Percentiles rank a stretch among this genome's conserved stretches.
phyloP scores from a whole-genome alignment of 805 yeast genomes.

The Starmerella bombi region DNA sequence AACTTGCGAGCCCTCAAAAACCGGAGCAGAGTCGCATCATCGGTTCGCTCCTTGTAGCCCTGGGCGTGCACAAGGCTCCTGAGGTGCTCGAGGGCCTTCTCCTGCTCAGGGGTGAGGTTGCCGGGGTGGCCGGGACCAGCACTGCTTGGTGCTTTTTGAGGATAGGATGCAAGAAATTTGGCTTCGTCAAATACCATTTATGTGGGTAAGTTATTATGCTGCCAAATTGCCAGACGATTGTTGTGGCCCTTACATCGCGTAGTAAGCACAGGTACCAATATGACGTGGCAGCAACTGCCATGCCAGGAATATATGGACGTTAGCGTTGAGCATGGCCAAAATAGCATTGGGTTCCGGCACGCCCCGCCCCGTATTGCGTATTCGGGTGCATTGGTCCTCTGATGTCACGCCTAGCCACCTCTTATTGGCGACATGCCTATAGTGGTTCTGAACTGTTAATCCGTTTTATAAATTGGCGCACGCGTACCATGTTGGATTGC shows the following conservation, averaged over 20 bases:
- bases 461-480: too few relatives aligned
- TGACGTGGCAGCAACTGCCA: neutral
- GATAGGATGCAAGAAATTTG: slow-evolving; percentile 37
- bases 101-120: slow-evolving; percentile 56
- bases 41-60: slow-evolving; percentile 68
- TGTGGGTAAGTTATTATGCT: neutral
- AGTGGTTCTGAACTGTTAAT: too few relatives aligned
- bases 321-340: too few relatives aligned
- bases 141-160: slow-evolving; percentile 52
- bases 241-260: too few relatives aligned
- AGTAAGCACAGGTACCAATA: neutral
- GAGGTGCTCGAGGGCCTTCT: slow-evolving; percentile 43
- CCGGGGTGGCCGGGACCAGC: slow-evolving; percentile 72
- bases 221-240: too few relatives aligned
- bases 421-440: too few relatives aligned
- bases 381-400: too few relatives aligned
- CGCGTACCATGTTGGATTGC: too few relatives aligned
- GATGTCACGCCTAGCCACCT: too few relatives aligned
- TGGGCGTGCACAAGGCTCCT: slow-evolving; percentile 43
- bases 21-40: slow-evolving; percentile 69
- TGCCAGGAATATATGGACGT: too few relatives aligned
- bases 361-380: too few relatives aligned
- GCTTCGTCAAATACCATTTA: slow-evolving; percentile 13
- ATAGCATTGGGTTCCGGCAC: too few relatives aligned
- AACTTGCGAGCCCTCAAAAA: slow-evolving; percentile 93